Evolutionary conservation across 768 basidiomycete species (phyloP).

Genomic region (Neoboletus subvelutipes): DNA sequence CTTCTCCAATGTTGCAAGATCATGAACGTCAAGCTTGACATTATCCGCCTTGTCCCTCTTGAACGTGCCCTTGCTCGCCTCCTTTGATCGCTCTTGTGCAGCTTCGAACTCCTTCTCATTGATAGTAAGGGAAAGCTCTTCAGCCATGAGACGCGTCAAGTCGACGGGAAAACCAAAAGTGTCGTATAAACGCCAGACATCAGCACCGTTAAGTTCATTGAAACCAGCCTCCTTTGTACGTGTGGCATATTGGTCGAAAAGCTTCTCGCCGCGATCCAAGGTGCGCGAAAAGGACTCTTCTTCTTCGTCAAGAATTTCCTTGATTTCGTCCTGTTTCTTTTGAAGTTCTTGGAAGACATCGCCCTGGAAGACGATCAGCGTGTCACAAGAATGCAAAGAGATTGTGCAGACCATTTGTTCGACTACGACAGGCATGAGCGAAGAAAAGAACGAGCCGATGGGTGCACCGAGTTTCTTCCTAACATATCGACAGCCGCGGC

Average conservation of each 20-base stretch:
- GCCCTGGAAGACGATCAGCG: constrained; percentile 50
- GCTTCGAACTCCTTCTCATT: constrained; percentile 88
- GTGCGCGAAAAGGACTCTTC: constrained; percentile 98
- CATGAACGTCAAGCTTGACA: constrained; percentile 94
- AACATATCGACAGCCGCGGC: constrained; percentile 93
- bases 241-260: constrained; percentile 86
- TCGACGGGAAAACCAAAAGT: constrained; percentile 99
- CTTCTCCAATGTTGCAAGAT: constrained; percentile 83
- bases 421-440: constrained; percentile 84
- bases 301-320: constrained; percentile 95
- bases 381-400: background rate
- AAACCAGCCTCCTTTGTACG: constrained; percentile 61
- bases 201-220: constrained; percentile 78
- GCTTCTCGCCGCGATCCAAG: constrained; percentile 91
- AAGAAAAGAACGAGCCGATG: constrained; percentile 94
- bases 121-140: constrained; percentile 81
- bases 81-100: constrained; percentile 85
- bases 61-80: constrained; percentile 82
- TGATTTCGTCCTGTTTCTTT: constrained; percentile 77
- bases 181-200: constrained; percentile 97
- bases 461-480: constrained; percentile 91
- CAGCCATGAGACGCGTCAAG: constrained; percentile 94
- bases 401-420: constrained; percentile 73
- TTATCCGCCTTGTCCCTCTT: constrained; percentile 68
- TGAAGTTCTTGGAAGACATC: constrained; percentile 91